Percentiles rank a stretch among this genome's conserved stretches.
Conservation (phyloP, 2,329 filamentous ascomycete species). For the Microcera coccophila region DNA sequence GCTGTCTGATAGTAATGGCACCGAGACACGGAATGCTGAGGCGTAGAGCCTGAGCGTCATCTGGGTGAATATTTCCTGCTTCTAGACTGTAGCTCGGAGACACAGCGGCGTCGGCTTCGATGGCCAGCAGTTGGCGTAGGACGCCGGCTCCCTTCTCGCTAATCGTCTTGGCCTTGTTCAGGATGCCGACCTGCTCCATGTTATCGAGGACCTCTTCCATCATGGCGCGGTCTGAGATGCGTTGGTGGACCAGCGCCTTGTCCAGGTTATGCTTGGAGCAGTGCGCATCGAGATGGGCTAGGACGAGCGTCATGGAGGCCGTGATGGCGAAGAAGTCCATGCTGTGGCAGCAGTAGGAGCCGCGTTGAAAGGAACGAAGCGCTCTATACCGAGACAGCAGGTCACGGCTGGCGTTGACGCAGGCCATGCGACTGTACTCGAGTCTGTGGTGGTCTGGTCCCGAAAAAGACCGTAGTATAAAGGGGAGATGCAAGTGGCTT, state of each 20-base stretch:
- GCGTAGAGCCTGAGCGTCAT: background rate
- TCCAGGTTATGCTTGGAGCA: background rate
- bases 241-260: constrained; percentile 4
- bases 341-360: constrained; percentile 2
- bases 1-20: background rate
- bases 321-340: constrained; percentile 8
- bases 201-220: constrained; percentile 5
- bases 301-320: constrained; percentile 5
- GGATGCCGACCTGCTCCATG: background rate
- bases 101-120: constrained; percentile 1
- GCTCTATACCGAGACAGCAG: constrained; percentile 2
- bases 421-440: constrained; percentile 4
- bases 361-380: constrained; percentile 2
- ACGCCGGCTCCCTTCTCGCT: background rate
- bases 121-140: background rate
- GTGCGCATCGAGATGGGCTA: constrained; percentile 5
- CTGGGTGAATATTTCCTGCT: background rate
- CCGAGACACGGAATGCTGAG: background rate
- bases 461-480: constrained; percentile 27
- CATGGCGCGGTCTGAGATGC: constrained; percentile 5
- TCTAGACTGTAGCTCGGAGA: background rate
- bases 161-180: background rate
- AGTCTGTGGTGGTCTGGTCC: background rate
- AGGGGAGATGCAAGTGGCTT: constrained; percentile 39
- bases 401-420: constrained; percentile 8